Evolutionary conservation across 2,329 filamentous ascomycete species (phyloP).

Genomic region (Lecanicillium sp.): DNA sequence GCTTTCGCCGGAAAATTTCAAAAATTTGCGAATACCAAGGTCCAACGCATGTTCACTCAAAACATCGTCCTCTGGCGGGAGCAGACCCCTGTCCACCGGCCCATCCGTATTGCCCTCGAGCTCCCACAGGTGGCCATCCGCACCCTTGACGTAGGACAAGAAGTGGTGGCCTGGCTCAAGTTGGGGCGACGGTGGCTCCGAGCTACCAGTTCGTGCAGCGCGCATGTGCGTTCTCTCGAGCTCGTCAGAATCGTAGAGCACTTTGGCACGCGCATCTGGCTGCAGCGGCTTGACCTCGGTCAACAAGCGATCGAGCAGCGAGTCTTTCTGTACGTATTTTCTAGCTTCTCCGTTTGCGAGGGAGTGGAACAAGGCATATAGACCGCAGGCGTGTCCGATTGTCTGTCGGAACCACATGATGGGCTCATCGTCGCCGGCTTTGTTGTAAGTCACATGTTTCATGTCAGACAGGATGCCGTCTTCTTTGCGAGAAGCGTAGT

Average conservation of each 20-base stretch:
- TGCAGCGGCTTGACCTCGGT: slow-evolving; percentile 54
- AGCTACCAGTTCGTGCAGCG: slow-evolving; percentile 64
- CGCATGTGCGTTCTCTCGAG: slow-evolving; percentile 68
- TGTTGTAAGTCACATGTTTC: slow-evolving; percentile 26
- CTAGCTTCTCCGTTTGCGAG: slow-evolving; percentile 62
- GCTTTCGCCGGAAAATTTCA: slow-evolving; percentile 31
- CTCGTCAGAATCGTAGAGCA: slow-evolving; percentile 64
- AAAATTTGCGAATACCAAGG: slow-evolving; percentile 43
- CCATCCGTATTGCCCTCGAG: slow-evolving; percentile 70
- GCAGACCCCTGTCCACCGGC: slow-evolving; percentile 58
- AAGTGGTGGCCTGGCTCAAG: slow-evolving; percentile 67
- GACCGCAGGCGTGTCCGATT: slow-evolving; percentile 74
- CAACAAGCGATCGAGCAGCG: slow-evolving; percentile 54
- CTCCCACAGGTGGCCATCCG: slow-evolving; percentile 66
- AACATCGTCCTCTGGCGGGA: slow-evolving; percentile 54
- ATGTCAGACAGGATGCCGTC: slow-evolving; percentile 21
- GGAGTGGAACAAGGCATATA: slow-evolving; percentile 71
- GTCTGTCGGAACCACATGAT: slow-evolving; percentile 83
- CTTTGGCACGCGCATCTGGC: slow-evolving; percentile 55
- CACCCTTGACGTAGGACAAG: slow-evolving; percentile 69
- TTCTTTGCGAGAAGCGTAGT: slow-evolving; percentile 37
- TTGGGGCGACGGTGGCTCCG: slow-evolving; percentile 54
- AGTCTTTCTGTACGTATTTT: slow-evolving; percentile 45
- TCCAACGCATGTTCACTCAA: slow-evolving; percentile 63
- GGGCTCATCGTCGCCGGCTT: slow-evolving; percentile 43